Evolutionary conservation across 2,329 filamentous ascomycete genomes (phyloP).

Genomic region (Sporothrix variecibatus): DNA sequence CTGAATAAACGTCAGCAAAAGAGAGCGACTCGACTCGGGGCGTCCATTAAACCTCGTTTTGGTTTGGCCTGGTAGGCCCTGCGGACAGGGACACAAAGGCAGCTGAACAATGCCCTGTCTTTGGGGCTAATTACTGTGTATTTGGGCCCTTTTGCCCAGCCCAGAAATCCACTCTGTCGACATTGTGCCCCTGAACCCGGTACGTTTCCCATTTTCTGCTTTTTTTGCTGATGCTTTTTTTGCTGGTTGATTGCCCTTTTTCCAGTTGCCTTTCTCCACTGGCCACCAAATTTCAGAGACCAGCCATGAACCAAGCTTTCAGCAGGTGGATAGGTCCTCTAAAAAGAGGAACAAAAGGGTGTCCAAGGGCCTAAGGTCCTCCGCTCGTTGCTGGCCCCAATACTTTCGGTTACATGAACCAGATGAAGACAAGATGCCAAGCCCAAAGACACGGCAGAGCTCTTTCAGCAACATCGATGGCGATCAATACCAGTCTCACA

Average conservation of each 20-base stretch:
- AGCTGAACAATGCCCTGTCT: not conserved
- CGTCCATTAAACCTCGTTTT: not conserved
- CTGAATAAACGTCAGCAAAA: not conserved
- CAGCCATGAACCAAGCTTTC: slow-evolving; percentile 13
- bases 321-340: not conserved
- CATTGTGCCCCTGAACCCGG: not conserved
- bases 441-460: not conserved
- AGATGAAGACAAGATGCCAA: slow-evolving; percentile 13
- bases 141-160: not conserved
- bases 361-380: not conserved
- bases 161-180: not conserved
- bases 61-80: not conserved
- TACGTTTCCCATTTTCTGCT: not conserved
- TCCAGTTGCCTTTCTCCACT: not conserved
- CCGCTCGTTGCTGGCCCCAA: not conserved
- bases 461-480: not conserved
- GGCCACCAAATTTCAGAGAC: not conserved
- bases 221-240: not conserved
- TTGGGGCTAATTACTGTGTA: too few relatives aligned
- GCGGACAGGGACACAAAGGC: not conserved
- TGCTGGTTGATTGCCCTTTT: not conserved
- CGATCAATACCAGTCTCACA: slow-evolving; percentile 4
- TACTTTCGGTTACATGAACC: slow-evolving; percentile 13
- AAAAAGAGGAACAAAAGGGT: not conserved
- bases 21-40: not conserved